phyloP scores from a whole-genome alignment of 2,329 filamentous ascomycete species.

The Fusarium transvaalense region DNA sequence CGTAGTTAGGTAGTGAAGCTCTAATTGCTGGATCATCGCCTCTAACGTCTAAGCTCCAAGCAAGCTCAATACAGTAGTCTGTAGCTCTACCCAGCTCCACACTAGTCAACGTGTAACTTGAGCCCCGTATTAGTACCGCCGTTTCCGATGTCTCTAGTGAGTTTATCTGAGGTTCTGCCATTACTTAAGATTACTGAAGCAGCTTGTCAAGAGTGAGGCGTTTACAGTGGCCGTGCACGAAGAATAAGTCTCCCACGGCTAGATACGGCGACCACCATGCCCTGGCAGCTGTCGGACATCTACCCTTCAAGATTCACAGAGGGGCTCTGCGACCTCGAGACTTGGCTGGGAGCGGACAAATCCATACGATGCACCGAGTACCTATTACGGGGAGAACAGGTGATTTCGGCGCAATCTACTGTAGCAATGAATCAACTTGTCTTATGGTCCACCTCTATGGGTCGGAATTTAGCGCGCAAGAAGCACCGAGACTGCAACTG shows the following conservation, averaged over 20 bases:
- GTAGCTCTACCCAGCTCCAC: constrained; percentile 26
- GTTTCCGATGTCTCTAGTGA: constrained; percentile 30
- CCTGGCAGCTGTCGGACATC: constrained; percentile 8
- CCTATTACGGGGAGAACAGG: constrained; percentile 36
- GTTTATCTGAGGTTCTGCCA: constrained; percentile 19
- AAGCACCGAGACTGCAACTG: constrained; percentile 22
- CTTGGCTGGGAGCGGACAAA: constrained; percentile 19
- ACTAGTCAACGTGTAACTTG: constrained; percentile 31
- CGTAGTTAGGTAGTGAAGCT: neutral
- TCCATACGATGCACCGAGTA: constrained; percentile 16
- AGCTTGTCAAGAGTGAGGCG: constrained; percentile 26
- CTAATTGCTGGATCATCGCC: constrained; percentile 4
- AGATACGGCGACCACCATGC: constrained; percentile 34
- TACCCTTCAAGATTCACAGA: constrained; percentile 15
- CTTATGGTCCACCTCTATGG: constrained; percentile 33
- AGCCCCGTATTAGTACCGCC: constrained; percentile 41
- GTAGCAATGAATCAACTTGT: constrained; percentile 11
- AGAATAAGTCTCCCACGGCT: constrained; percentile 34
- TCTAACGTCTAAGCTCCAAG: constrained; percentile 5
- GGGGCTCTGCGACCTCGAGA: constrained; percentile 15
- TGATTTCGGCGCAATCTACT: constrained; percentile 43
- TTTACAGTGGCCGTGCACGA: constrained; percentile 35
- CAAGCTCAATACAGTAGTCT: constrained; percentile 10
- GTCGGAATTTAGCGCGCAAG: constrained; percentile 18
- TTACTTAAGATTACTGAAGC: constrained; percentile 3